Evolutionary conservation across 2,329 filamentous ascomycete species (phyloP), one percentile per base, ranked within the genome.

Genomic region (Cladophialophora yegresii): DNA sequence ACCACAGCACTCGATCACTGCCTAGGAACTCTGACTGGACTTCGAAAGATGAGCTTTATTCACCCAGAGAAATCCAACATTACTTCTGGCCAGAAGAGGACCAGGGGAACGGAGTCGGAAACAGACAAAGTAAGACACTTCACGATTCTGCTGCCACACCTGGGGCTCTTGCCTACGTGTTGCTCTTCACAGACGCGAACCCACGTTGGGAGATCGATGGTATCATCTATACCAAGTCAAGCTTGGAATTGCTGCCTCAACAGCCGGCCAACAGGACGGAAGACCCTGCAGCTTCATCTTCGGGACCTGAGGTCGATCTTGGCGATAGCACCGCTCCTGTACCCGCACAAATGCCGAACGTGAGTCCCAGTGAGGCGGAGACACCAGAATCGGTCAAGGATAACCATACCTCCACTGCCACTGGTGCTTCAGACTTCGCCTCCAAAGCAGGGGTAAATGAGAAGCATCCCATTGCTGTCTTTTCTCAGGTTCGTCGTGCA

Each of bases 171-270:
- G 61, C 61, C 7, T 66, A 68, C 40, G 36, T 73, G 13, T 22
- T 69, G 36, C 56, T 70, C 16, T 68, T 69, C 61, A 36, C 55
- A 9, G 61, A 61, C 16, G 65, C 67, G 4, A 58, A 69, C 57
- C 69, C 69, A 20, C 61, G 63, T 9, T 70, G 65, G 67, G 23
- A 53, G 8, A 12, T 54, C 4, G 58, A 64, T 51, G 13, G 51
- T 3, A 64, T 68, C 61, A 61, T 69, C 40, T 67, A 63, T 36
- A 63, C 55, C 0, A 68, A 68, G 51, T 61, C 64, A 28, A 64
- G 63, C 55, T 45, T 66, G 54, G 43, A 66, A 53, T 49, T 69
- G 30, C 49, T 68, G 36, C 51, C 64, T 2, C 23, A 53, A 22
- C 58, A 62, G 9, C 9, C 57, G 13, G 58, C 43, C 7, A 47